Evolutionary conservation across 495 filamentous ascomycete genomes (phyloP).

Genomic region (Achaetomiella virescens): DNA sequence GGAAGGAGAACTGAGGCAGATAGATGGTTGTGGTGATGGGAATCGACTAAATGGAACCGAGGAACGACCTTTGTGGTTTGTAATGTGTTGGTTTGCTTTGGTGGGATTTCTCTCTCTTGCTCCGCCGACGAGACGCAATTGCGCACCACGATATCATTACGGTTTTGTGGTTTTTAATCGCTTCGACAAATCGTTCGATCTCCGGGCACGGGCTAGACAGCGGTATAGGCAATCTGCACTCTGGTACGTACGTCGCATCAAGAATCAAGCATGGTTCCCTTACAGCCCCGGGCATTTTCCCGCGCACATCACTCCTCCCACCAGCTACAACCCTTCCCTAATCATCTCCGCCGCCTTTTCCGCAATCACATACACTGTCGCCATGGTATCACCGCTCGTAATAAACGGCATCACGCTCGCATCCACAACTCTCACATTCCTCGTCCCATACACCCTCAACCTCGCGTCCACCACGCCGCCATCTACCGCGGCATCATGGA

Average conservation of each 20-base stretch:
- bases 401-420: slow-evolving; percentile 4
- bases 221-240: background rate
- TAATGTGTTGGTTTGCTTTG: no score
- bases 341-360: slow-evolving; percentile 4
- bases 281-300: no score
- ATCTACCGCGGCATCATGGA: slow-evolving; percentile 23
- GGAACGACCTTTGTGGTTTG: background rate
- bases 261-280: background rate
- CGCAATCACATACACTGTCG: slow-evolving; percentile 4
- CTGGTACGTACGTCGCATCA: background rate
- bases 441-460: slow-evolving; percentile 10
- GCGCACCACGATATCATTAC: no score
- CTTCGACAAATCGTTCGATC: no score
- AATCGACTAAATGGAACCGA: background rate
- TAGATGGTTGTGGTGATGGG: background rate
- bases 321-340: background rate
- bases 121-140: no score
- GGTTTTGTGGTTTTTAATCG: no score
- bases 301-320: no score
- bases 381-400: background rate
- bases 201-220: no score
- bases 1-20: slow-evolving; percentile 12
- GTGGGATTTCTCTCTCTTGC: no score
- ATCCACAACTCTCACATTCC: slow-evolving; percentile 1
- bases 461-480: slow-evolving; percentile 10